Conservation (phyloP, 805 yeast species). For the Pichia cephalocereana region DNA sequence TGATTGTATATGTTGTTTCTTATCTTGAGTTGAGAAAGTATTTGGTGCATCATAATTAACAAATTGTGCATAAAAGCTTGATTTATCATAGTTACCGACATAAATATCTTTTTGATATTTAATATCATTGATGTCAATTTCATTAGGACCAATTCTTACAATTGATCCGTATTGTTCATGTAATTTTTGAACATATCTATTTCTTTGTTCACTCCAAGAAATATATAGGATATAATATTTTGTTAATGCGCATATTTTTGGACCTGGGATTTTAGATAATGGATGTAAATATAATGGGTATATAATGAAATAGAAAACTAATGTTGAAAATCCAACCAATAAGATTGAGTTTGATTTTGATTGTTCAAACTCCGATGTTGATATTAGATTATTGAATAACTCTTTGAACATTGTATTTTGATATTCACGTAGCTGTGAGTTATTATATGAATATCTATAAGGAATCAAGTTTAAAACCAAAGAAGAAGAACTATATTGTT, state of each 20-base stretch:
- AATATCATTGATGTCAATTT: constrained; percentile 47
- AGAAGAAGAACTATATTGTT: no score
- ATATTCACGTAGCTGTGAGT: no score
- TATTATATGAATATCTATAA: no score
- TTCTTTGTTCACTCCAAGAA: constrained; percentile 41
- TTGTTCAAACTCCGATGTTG: neutral
- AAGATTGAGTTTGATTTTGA: neutral
- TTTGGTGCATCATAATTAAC: constrained; percentile 48
- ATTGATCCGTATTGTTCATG: constrained; percentile 55
- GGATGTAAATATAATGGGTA: constrained; percentile 44
- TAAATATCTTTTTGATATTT: constrained; percentile 48
- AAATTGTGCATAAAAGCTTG: constrained; percentile 50
- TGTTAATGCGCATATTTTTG: constrained; percentile 40
- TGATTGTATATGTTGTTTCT: constrained; percentile 36
- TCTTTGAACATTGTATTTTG: neutral
- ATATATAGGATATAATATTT: constrained; percentile 31
- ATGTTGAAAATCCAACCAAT: constrained; percentile 4
- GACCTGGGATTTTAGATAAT: constrained; percentile 48
- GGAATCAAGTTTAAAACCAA: no score
- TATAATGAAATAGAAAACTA: constrained; percentile 18
- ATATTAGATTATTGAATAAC: neutral
- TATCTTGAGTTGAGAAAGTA: constrained; percentile 48
- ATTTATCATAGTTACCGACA: constrained; percentile 45
- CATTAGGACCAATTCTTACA: constrained; percentile 52
- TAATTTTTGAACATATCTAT: constrained; percentile 36